Percentiles rank a stretch among this genome's conserved stretches.
Evolutionary conservation across 768 basidiomycete species (phyloP).

Genomic region (Dioszegia crocea): DNA sequence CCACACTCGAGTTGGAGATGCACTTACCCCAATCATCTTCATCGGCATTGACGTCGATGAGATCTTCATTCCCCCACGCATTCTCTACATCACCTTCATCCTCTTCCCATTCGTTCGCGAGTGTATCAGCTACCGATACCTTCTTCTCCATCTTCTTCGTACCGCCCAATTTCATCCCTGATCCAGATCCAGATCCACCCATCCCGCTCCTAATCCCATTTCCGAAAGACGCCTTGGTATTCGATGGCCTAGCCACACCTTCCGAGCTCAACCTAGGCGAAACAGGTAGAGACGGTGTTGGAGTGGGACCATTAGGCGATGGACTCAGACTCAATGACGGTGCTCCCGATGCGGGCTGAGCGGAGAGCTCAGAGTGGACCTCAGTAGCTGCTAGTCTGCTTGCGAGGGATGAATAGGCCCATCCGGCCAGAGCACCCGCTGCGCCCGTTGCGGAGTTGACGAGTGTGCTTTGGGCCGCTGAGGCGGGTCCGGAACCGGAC

Average conservation of each 20-base stretch:
- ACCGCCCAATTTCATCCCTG: conserved; percentile 63
- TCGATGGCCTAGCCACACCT: background rate
- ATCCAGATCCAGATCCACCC: background rate
- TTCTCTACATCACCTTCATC: conserved; percentile 54
- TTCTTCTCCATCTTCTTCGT: conserved; percentile 54
- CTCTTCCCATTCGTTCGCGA: conserved; percentile 45
- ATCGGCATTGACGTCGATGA: conserved; percentile 92
- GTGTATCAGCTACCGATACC: conserved; percentile 54
- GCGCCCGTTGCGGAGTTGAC: conserved; percentile 86
- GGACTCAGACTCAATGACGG: background rate
- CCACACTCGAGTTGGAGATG: background rate
- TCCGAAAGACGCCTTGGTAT: background rate
- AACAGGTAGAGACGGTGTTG: too few relatives aligned
- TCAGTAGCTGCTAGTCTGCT: conserved; percentile 73
- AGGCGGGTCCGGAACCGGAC: conserved; percentile 13
- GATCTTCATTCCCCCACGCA: conserved; percentile 71
- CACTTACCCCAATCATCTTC: conserved; percentile 87
- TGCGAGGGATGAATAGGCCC: conserved; percentile 87
- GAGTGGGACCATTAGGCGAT: background rate
- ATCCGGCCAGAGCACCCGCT: conserved; percentile 85
- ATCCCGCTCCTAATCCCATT: background rate
- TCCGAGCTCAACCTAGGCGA: too few relatives aligned
- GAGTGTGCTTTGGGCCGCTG: conserved; percentile 54
- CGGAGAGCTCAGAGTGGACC: conserved; percentile 59
- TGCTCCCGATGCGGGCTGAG: too few relatives aligned